phyloP scores from a whole-genome alignment of 352 stramenopile species.

The Globisporangium sylvaticum region DNA sequence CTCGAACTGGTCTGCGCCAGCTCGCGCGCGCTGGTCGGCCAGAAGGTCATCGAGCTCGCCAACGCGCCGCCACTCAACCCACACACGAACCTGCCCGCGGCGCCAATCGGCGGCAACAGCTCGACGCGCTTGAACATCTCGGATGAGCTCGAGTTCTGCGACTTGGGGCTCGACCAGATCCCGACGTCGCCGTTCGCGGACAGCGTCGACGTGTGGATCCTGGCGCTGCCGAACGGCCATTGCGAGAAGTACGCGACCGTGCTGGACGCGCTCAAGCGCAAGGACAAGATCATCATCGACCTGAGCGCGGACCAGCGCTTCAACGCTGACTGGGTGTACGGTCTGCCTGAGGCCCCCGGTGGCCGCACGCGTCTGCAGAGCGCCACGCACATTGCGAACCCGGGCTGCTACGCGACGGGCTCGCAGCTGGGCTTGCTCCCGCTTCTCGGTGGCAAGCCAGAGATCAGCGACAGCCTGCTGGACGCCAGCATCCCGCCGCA shows the following conservation, averaged over 20 bases:
- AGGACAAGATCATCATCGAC: conserved; percentile 84
- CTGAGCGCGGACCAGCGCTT: conserved; percentile 88
- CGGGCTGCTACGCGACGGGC: conserved; percentile 86
- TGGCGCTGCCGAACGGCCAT: conserved; percentile 85
- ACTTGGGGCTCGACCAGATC: conserved; percentile 77
- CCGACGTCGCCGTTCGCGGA: conserved; percentile 61
- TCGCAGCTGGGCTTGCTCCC: conserved; percentile 76
- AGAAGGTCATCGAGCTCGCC: conserved; percentile 78
- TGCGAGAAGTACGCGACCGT: conserved; percentile 76
- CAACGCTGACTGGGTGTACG: conserved; percentile 83
- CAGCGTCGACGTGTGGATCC: conserved; percentile 82
- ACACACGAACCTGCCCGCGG: conserved; percentile 73
- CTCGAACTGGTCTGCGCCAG: conserved; percentile 83
- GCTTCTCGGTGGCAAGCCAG: conserved; percentile 63
- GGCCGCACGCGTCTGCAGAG: conserved; percentile 49
- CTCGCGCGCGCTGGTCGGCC: conserved; percentile 68
- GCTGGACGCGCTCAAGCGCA: conserved; percentile 58
- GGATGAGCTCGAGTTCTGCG: conserved; percentile 75
- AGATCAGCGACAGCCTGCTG: conserved; percentile 46
- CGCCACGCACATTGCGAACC: conserved; percentile 85
- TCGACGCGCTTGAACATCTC: conserved; percentile 51
- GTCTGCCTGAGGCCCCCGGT: conserved; percentile 70
- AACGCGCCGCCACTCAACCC: conserved; percentile 74
- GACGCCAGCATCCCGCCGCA: conserved; percentile 66
- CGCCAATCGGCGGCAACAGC: conserved; percentile 25